phyloP scores from a whole-genome alignment of 2,329 filamentous ascomycete genomes.

The Coniochaeta sp. region DNA sequence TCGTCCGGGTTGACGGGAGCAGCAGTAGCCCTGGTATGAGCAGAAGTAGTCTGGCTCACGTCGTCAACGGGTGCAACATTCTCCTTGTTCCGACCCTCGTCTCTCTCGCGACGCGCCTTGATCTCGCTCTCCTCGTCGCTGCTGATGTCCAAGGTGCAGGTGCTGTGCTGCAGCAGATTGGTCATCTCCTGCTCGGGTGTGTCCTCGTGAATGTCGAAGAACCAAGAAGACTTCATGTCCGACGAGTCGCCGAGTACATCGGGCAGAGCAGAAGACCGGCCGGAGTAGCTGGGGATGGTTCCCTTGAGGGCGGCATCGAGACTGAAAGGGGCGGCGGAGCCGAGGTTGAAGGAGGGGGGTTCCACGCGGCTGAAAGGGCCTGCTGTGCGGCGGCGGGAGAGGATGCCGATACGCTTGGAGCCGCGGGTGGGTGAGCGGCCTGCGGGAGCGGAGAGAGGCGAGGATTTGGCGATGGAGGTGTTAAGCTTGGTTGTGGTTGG shows the following conservation, averaged over 20 bases:
- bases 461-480: constrained; percentile 36
- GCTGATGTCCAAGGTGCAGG: constrained; percentile 78
- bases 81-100: constrained; percentile 74
- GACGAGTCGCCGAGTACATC: constrained; percentile 34
- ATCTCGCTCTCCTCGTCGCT: constrained; percentile 72
- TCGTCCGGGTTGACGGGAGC: constrained; percentile 30
- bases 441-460: constrained; percentile 60
- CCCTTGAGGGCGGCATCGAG: constrained; percentile 78
- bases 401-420: constrained; percentile 60
- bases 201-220: constrained; percentile 93
- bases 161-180: constrained; percentile 87
- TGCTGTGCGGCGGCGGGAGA: constrained; percentile 59
- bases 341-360: constrained; percentile 53
- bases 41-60: constrained; percentile 49
- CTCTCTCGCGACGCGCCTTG: constrained; percentile 42
- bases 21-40: constrained; percentile 20
- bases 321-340: constrained; percentile 61
- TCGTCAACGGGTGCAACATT: constrained; percentile 75
- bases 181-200: constrained; percentile 84
- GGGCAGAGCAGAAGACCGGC: constrained; percentile 24
- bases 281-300: constrained; percentile 58
- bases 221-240: constrained; percentile 63
- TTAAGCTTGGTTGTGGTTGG: constrained; percentile 38
- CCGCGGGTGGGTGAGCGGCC: constrained; percentile 71
- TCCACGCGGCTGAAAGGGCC: constrained; percentile 63